A percentile compares a stretch with the other conserved stretches of the same genome.
phyloP scores from a whole-genome alignment of 192 early-diverging fungal species.

The Umbelopsis sp. region DNA sequence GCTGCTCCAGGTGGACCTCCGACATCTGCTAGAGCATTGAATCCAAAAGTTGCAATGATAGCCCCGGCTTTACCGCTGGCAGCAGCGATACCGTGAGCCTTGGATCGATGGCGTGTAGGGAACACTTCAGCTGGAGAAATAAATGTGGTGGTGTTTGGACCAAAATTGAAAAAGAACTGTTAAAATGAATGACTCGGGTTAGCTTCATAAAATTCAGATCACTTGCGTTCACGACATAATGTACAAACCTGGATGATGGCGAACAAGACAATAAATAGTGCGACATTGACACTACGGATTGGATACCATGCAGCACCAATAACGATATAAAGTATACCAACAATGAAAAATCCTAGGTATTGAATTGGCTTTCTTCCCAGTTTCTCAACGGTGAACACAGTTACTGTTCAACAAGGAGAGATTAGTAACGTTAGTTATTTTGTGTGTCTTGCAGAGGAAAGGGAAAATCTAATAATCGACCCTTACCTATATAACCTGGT shows the following conservation, averaged over 20 bases:
- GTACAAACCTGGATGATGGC: slow-evolving; percentile 41
- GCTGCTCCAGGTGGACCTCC: slow-evolving; percentile 41
- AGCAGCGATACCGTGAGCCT: slow-evolving; percentile 81
- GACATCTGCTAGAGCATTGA: slow-evolving; percentile 53
- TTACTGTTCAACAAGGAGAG: slow-evolving; percentile 83
- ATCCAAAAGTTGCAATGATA: slow-evolving; percentile 65
- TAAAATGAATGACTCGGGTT: neutral
- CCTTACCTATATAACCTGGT: slow-evolving; percentile 70
- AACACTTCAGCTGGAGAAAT: slow-evolving; percentile 76
- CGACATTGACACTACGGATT: slow-evolving; percentile 52
- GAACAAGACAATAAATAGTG: slow-evolving; percentile 51
- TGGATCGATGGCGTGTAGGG: slow-evolving; percentile 74
- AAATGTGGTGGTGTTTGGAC: slow-evolving; percentile 81
- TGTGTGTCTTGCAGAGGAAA: neutral
- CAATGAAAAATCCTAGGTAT: slow-evolving; percentile 76
- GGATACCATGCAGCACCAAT: slow-evolving; percentile 66
- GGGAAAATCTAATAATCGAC: neutral
- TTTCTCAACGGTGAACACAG: slow-evolving; percentile 79
- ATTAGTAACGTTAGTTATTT: neutral
- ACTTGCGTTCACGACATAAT: no score
- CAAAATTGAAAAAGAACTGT: slow-evolving; percentile 77
- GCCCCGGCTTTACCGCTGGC: slow-evolving; percentile 75
- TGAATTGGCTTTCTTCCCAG: slow-evolving; percentile 89
- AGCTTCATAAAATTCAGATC: neutral
- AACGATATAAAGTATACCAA: slow-evolving; percentile 71